phyloP scores from a whole-genome alignment of 768 basidiomycete genomes.

The Leucocoprinus birnbaumii region DNA sequence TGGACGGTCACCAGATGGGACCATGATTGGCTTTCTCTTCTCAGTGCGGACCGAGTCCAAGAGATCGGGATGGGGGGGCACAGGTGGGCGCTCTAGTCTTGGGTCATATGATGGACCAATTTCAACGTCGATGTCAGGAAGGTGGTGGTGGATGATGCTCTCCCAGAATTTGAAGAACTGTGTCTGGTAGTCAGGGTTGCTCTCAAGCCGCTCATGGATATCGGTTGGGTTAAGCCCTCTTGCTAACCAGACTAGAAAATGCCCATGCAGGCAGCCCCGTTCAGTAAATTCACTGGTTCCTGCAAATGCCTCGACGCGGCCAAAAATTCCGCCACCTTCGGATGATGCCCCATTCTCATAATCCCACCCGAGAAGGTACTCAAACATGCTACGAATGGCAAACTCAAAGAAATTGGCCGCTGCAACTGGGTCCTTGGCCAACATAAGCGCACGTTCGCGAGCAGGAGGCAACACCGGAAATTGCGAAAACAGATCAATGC shows the following conservation, averaged over 20 bases:
- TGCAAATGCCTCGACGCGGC: conserved; percentile 30
- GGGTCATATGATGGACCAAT: not conserved
- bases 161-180: not conserved
- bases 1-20: too few relatives aligned
- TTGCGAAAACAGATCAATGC: too few relatives aligned
- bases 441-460: conserved; percentile 25
- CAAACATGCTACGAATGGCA: conserved; percentile 20
- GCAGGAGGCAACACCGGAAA: too few relatives aligned
- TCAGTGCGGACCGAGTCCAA: too few relatives aligned
- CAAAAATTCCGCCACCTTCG: conserved; percentile 28
- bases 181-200: not conserved
- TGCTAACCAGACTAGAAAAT: conserved; percentile 38
- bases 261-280: conserved; percentile 35
- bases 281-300: conserved; percentile 40
- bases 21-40: too few relatives aligned
- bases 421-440: conserved; percentile 38
- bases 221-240: conserved; percentile 25
- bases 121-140: not conserved
- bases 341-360: conserved; percentile 34
- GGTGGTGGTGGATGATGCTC: not conserved
- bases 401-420: conserved; percentile 25
- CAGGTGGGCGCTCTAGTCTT: not conserved
- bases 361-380: conserved; percentile 1
- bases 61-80: not conserved
- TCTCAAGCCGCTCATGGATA: not conserved